Conservation (phyloP, 805 yeast species). For the Metschnikowia gelsemii region DNA sequence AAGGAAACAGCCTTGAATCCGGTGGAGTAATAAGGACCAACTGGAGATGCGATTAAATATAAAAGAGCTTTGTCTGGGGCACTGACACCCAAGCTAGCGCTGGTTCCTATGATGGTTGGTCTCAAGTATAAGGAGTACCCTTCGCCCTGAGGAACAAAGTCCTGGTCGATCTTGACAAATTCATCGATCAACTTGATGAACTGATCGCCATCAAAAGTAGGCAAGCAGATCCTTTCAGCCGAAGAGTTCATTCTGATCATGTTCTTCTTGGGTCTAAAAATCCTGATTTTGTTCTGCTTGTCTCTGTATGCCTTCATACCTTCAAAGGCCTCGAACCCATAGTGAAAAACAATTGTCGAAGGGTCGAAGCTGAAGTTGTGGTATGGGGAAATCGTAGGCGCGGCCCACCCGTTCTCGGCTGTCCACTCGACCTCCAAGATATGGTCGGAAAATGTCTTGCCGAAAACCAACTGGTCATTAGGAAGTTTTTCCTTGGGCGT, state of each 20-base stretch:
- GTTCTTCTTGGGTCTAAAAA: constrained; percentile 90
- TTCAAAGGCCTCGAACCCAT: constrained; percentile 92
- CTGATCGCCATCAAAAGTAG: constrained; percentile 78
- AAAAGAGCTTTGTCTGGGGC: constrained; percentile 79
- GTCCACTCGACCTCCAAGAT: constrained; percentile 89
- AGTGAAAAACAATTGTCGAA: constrained; percentile 86
- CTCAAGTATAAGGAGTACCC: constrained; percentile 93
- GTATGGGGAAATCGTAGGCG: constrained; percentile 87
- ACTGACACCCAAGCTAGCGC: constrained; percentile 83
- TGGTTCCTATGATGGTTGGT: constrained; percentile 94
- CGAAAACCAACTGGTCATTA: constrained; percentile 42
- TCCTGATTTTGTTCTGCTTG: constrained; percentile 53
- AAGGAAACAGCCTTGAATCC: constrained; percentile 94
- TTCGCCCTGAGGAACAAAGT: constrained; percentile 76
- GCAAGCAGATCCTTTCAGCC: constrained; percentile 85
- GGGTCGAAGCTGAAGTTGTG: constrained; percentile 79
- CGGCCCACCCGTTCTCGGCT: constrained; percentile 73
- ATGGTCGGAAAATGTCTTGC: constrained; percentile 73
- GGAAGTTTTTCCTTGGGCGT: constrained; percentile 38
- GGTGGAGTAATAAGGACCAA: constrained; percentile 85
- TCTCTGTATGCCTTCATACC: constrained; percentile 90
- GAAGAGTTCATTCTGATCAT: constrained; percentile 89
- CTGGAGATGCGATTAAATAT: constrained; percentile 90
- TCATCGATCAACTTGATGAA: constrained; percentile 73
- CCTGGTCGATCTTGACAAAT: constrained; percentile 69